Evolutionary conservation across 116 monocot species (phyloP), one percentile per base, ranked within the genome.

Genomic region (Dioscorea cayenensis): DNA sequence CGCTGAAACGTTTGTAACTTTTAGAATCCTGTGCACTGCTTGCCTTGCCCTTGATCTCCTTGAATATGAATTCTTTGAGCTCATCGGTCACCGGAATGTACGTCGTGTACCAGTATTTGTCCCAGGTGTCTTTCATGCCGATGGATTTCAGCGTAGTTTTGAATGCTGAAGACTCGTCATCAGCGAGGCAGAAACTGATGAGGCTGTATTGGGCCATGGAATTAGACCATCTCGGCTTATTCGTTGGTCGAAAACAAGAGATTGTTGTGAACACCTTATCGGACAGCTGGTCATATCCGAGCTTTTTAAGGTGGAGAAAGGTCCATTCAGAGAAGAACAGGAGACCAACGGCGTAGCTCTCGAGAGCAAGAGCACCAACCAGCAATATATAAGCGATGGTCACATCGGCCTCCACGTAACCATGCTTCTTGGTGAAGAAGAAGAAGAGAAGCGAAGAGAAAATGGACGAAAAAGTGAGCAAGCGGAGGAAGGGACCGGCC

Each of bases 141-240:
- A 71, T 3, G 0, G 55, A 7, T 4, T 28, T 16, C 63, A 65
- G 2, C 62, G n/a, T 3, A 19, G 51, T 28, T 36, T 22, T 51
- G 36, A 52, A 10, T 13, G 7, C 35, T 50, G 27, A 17, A 11
- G 22, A 16, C 64, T 17, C 2, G 20, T 76, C 75, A 1, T 79
- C 75, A 1, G 7, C 27, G n/a, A 79, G 63, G 60, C 79, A 75
- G 64, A 32, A 76, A 7, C 43, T 60, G 9, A 83, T 61, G 19
- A 83, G 58, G 29, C 69, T 79, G 76, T 28, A 73, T 29, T 79
- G 76, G 1, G 76, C 65, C 65, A 83, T 79, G 14, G 59, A 51
- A 49, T 72, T 35, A 9, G 79, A 75, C 79, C 78, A 79, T 65
- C 72, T 71, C n/a, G 55, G 55, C 7, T 35, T 72, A 7, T 51